Evolutionary conservation across 1,284 basidiomycete genomes (phyloP).

Genomic region (Apiotrichum akiyoshidainum): DNA sequence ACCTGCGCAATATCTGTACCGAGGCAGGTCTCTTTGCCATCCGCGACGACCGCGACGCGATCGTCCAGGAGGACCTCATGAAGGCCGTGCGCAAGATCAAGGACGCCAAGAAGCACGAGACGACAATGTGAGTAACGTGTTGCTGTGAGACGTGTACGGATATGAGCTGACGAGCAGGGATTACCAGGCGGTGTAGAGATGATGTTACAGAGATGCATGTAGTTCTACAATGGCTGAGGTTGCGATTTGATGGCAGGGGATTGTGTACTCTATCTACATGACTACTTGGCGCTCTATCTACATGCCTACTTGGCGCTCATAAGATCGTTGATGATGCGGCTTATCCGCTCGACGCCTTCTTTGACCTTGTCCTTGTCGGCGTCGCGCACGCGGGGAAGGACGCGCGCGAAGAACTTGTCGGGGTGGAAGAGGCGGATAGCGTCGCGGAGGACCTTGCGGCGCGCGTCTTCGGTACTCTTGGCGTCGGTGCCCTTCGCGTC

Average conservation of each 20-base stretch:
- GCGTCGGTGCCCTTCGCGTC: slow-evolving; percentile 52
- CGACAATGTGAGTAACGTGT: slow-evolving; percentile 13
- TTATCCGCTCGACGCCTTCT: slow-evolving; percentile 58
- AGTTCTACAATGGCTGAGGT: slow-evolving; percentile 1
- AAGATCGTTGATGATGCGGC: slow-evolving; percentile 33
- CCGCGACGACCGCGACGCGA: slow-evolving; percentile 85
- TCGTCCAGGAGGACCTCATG: slow-evolving; percentile 91
- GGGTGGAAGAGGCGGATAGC: slow-evolving; percentile 69
- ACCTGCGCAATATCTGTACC: slow-evolving; percentile 93
- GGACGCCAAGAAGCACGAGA: slow-evolving; percentile 94
- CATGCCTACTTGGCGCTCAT: slow-evolving; percentile 8
- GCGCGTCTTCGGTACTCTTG: slow-evolving; percentile 51
- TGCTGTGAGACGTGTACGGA: neutral
- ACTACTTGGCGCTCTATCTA: slow-evolving; percentile 9
- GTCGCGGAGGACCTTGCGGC: slow-evolving; percentile 53
- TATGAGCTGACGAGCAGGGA: slow-evolving; percentile 20
- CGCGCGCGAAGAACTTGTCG: slow-evolving; percentile 65
- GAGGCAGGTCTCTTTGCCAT: slow-evolving; percentile 99
- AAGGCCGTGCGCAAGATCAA: slow-evolving; percentile 97
- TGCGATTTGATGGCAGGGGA: neutral
- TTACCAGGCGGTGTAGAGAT: slow-evolving; percentile 33
- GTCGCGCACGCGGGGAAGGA: slow-evolving; percentile 58
- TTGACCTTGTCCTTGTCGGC: slow-evolving; percentile 60
- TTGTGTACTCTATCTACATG: slow-evolving; percentile 1
- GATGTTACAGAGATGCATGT: slow-evolving; percentile 8